Base-by-base conservation (phyloP, 805 yeast species). In the Myxozyma lipomycoides region DNA sequence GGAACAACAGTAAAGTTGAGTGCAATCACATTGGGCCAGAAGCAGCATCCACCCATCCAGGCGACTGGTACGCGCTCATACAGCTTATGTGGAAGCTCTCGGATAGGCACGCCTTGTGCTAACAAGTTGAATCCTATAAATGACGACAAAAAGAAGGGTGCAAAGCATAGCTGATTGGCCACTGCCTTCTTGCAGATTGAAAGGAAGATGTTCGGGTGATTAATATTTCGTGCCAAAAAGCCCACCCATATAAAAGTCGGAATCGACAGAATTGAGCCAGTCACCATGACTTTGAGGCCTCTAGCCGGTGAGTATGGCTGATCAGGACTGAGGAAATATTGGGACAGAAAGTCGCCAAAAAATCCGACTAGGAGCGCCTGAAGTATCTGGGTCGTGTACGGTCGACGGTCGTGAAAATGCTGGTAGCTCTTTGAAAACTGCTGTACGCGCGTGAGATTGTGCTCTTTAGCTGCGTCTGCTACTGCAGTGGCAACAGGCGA, bases 41-140 rank as follows among this genome's bases (percentile, higher is more conserved):
- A 55, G 56, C 51, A 49, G 51, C 56, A 51, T 26, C 59, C 59
- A 39, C 50, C 48, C 49, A 45, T 42, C 59, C 59, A 55, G 3
- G 56, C 59, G 5, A 45, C 34, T 15, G 59, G 59, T n/a, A 52
- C 44, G 17, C 59, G 53, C 37, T 55, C 47, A 7, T 39, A 23
- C 37, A 55, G 37, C 21, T 21, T 38, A 6, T 25, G 39, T 15
- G 37, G 10, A 9, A 55, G 23, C 24, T 55, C 53, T 3, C 6
- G n/a, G 4, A 43, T 41, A 38, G 38, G 43, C 15, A 55, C 36
- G 23, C 59, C 59, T 28, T 52, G 59, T 26, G 38, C 32, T 2
- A 55, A 43, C n/a, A 49, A 37, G 25, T 55, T 55, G 25, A 42
- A 22, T 24, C 56, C 36, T 6, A 55, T 19, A 49, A 55, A 51